Conservation (phyloP, 805 yeast genomes). For the Candida sakaeoensis region DNA sequence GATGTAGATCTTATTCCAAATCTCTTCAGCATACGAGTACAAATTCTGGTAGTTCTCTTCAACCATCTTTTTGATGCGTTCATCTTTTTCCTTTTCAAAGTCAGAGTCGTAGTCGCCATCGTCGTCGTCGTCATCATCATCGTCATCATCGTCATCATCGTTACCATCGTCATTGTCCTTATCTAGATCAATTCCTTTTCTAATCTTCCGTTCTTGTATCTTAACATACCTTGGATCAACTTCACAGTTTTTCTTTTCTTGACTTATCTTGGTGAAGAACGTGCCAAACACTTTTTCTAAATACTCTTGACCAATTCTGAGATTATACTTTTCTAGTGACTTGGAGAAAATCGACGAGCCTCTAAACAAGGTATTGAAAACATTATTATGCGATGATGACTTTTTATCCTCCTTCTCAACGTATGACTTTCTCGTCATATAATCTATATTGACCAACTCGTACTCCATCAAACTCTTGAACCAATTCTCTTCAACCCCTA, state of each 20-base stretch:
- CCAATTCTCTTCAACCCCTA: constrained; percentile 69
- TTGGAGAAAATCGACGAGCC: constrained; percentile 83
- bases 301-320: constrained; percentile 76
- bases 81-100: constrained; percentile 32
- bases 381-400: constrained; percentile 26
- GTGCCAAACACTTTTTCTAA: constrained; percentile 68
- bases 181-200: constrained; percentile 24
- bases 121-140: constrained; percentile 14
- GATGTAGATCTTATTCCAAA: constrained; percentile 64
- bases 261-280: constrained; percentile 53
- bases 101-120: constrained; percentile 27
- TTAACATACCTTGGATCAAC: constrained; percentile 70
- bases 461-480: constrained; percentile 62
- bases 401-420: constrained; percentile 18
- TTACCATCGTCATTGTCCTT: constrained; percentile 8
- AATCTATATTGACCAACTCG: constrained; percentile 55
- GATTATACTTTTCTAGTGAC: constrained; percentile 71
- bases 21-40: constrained; percentile 45
- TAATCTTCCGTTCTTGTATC: constrained; percentile 25
- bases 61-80: constrained; percentile 29
- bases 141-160: constrained; percentile 16
- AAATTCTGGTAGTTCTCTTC: constrained; percentile 49
- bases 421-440: constrained; percentile 41
- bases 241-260: constrained; percentile 61
- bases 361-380: constrained; percentile 53